Percentiles rank a stretch among this genome's conserved stretches.
phyloP scores from a whole-genome alignment of 2,329 filamentous ascomycete species.

The Cercospora beticola region DNA sequence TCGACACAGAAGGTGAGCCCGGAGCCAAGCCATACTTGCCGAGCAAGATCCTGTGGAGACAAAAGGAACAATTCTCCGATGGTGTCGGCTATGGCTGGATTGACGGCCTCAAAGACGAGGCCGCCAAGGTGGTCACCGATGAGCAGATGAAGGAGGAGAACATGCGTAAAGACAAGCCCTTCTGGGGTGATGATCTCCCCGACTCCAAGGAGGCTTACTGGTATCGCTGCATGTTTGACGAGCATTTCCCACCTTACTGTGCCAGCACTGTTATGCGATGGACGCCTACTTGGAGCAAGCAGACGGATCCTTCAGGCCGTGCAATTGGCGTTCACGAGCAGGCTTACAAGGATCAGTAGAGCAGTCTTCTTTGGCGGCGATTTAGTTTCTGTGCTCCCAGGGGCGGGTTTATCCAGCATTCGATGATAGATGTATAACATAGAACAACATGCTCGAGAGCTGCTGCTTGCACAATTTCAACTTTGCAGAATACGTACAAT shows the following conservation, averaged over 20 bases:
- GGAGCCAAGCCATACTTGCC: conserved; percentile 83
- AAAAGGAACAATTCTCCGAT: conserved; percentile 98
- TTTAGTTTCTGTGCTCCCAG: neutral
- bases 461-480: neutral
- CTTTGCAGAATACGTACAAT: neutral
- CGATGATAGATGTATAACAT: neutral
- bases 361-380: neutral
- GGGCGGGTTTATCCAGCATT: neutral
- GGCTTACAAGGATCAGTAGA: conserved; percentile 34
- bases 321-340: conserved; percentile 39
- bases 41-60: conserved; percentile 91
- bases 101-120: conserved; percentile 92
- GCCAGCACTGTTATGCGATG: conserved; percentile 93
- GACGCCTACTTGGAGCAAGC: conserved; percentile 96
- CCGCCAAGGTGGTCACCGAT: conserved; percentile 84
- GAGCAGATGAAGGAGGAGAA: conserved; percentile 70
- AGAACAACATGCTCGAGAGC: neutral
- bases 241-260: conserved; percentile 92
- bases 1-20: conserved; percentile 80
- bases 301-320: conserved; percentile 90
- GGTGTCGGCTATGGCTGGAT: conserved; percentile 99
- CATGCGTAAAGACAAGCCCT: conserved; percentile 84
- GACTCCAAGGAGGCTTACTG: conserved; percentile 99
- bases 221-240: conserved; percentile 98
- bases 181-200: conserved; percentile 91